Evolutionary conservation across 2,329 filamentous ascomycete species (phyloP).

Genomic region (Tricladium varicosporioides): DNA sequence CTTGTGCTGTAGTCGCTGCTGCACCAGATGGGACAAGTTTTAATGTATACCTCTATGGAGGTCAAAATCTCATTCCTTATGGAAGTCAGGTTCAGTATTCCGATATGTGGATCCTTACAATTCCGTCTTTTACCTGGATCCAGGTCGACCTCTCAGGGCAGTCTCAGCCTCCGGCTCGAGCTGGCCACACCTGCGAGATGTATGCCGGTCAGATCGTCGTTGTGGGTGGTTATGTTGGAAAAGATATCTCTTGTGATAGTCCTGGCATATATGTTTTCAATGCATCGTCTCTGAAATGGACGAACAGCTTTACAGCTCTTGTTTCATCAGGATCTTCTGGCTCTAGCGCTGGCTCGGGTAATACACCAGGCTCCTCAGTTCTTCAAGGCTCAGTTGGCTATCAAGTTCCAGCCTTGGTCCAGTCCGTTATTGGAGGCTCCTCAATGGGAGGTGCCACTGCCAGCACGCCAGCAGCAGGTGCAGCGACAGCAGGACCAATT

Average conservation of each 20-base stretch:
- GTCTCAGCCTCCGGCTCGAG: constrained; percentile 57
- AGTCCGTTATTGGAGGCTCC: constrained; percentile 60
- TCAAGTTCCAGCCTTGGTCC: constrained; percentile 60
- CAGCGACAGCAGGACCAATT: constrained; percentile 66
- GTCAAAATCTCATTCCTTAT: constrained; percentile 67
- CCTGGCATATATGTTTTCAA: constrained; percentile 75
- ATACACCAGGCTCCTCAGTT: constrained; percentile 37
- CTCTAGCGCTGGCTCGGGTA: constrained; percentile 4
- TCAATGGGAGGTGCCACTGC: constrained; percentile 62
- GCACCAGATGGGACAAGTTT: constrained; percentile 72
- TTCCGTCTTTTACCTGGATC: constrained; percentile 74
- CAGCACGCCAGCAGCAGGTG: constrained; percentile 59
- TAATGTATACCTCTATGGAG: constrained; percentile 76
- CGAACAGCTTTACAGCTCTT: constrained; percentile 58
- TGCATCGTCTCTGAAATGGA: constrained; percentile 62
- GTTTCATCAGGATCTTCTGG: constrained; percentile 45
- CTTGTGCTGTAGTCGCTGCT: constrained; percentile 66
- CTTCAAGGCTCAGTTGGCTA: constrained; percentile 63
- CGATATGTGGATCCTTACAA: constrained; percentile 72
- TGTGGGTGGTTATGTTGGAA: constrained; percentile 66
- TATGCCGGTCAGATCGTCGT: constrained; percentile 71
- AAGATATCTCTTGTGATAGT: constrained; percentile 60
- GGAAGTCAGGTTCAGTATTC: constrained; percentile 58
- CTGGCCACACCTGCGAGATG: constrained; percentile 67
- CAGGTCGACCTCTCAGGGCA: constrained; percentile 54